Conservation (phyloP, 139 green algal genomes). For the Chlamydomonas urium region DNA sequence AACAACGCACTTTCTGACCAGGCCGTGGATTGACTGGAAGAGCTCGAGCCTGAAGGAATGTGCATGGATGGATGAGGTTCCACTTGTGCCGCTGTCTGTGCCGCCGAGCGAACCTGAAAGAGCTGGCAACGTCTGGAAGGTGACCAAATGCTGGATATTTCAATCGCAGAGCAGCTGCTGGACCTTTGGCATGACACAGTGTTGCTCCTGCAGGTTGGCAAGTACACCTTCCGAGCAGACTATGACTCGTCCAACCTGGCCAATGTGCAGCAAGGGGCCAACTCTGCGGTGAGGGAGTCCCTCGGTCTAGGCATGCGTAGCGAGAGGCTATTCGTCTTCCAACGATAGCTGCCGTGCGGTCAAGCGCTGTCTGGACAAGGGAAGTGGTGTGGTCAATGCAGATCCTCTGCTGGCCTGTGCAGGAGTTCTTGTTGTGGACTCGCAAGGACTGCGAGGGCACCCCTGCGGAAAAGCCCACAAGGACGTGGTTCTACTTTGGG, state of each 20-base stretch:
- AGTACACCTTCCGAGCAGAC: conserved; percentile 36
- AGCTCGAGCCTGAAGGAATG: too few relatives aligned
- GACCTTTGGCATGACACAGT: background rate
- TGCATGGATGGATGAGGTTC: too few relatives aligned
- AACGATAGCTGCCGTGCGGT: background rate
- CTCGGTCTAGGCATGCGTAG: background rate
- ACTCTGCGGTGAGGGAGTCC: conserved; percentile 8
- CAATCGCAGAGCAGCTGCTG: too few relatives aligned
- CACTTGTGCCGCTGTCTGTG: too few relatives aligned
- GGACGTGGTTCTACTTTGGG: conserved; percentile 54
- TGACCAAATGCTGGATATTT: too few relatives aligned
- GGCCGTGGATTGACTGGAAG: too few relatives aligned
- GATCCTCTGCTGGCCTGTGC: background rate
- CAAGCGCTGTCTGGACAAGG: background rate
- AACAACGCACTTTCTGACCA: too few relatives aligned
- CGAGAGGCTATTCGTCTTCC: too few relatives aligned
- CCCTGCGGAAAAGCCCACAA: conserved; percentile 25
- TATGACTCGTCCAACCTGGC: conserved; percentile 44
- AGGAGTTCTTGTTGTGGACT: conserved; percentile 46
- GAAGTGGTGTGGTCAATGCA: background rate
- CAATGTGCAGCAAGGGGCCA: conserved; percentile 17
- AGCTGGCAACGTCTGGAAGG: too few relatives aligned
- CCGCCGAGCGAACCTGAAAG: too few relatives aligned
- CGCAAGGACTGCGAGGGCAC: conserved; percentile 37
- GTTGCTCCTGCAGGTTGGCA: conserved; percentile 27